These are phyloP conservation scores for Leccinum boreale DNA, from an alignment of 768 basidiomycete species.

Conservation along the genomic window DNA sequence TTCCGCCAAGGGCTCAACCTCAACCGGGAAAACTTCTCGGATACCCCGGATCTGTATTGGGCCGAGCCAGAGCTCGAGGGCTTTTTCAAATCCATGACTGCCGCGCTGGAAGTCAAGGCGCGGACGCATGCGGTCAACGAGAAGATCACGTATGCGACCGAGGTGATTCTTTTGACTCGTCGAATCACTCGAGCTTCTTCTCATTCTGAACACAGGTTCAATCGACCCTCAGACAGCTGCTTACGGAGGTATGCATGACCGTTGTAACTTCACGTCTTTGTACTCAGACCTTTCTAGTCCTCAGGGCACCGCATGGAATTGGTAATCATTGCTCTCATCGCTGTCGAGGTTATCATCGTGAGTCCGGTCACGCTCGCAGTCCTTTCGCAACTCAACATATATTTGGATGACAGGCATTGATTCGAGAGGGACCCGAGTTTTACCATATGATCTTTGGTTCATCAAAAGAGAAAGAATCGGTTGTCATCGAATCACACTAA, in stretches of 20 bases:
- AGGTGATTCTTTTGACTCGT: conserved; percentile 36
- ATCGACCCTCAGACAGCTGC: conserved; percentile 81
- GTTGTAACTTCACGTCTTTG: neutral
- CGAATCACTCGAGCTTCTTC: neutral
- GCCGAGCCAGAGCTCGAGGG: conserved; percentile 87
- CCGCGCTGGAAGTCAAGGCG: conserved; percentile 82
- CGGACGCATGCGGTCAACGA: conserved; percentile 83
- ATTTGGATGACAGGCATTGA: conserved; percentile 50
- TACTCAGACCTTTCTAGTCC: conserved; percentile 47
- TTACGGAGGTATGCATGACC: conserved; percentile 61
- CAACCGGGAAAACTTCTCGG: conserved; percentile 83
- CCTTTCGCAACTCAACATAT: neutral
- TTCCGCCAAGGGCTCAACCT: conserved; percentile 92
- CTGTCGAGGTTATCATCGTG: conserved; percentile 92
- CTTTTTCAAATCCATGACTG: conserved; percentile 81
- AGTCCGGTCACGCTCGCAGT: conserved; percentile 21
- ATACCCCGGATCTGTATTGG: conserved; percentile 94
- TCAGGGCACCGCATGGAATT: conserved; percentile 91
- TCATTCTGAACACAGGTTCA: conserved; percentile 52
- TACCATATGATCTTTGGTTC: conserved; percentile 48
- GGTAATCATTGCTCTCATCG: conserved; percentile 91
- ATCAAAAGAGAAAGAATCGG: conserved; percentile 10
- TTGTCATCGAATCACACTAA: conserved; percentile 5
- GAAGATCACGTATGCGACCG: conserved; percentile 88
- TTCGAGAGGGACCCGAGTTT: conserved; percentile 76